A percentile compares a stretch with the other conserved stretches of the same genome.
phyloP scores from a whole-genome alignment of 176 grass and related monocot species.

The Carex littledalei region DNA sequence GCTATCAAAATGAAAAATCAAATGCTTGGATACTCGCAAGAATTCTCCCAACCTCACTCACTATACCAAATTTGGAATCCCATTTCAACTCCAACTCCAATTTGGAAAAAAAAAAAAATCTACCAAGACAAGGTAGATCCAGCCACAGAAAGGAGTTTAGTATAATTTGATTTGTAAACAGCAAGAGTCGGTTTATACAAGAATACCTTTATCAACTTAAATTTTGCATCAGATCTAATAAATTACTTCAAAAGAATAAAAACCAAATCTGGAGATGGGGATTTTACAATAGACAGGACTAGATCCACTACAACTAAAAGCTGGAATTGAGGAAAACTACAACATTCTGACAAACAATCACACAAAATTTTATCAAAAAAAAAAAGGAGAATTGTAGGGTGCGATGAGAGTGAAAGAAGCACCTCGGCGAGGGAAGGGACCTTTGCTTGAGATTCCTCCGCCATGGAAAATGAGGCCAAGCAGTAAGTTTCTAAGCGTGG shows the following conservation, averaged over 20 bases:
- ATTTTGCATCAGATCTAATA: constrained; percentile 11
- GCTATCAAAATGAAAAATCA: too few species aligned
- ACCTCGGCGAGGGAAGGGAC: constrained; percentile 13
- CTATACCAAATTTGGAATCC: neutral
- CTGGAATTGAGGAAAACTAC: neutral
- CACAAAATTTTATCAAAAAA: neutral
- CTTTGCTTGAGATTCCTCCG: constrained; percentile 14
- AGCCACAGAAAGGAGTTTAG: neutral
- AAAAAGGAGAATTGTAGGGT: neutral
- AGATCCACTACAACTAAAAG: neutral
- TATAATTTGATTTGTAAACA: neutral
- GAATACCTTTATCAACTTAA: neutral
- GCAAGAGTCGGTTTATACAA: neutral
- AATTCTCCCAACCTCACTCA: neutral
- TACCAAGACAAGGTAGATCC: neutral
- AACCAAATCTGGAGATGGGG: neutral
- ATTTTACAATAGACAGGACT: neutral
- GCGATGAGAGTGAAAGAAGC: neutral
- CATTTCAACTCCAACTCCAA: neutral
- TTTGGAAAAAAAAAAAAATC: neutral
- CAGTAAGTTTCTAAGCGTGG: neutral
- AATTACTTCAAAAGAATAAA: neutral
- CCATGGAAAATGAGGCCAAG: constrained; percentile 8
- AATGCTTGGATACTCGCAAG: neutral
- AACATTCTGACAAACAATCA: neutral